A percentile compares a stretch with the other conserved stretches of the same genome.
Conservation (phyloP, 108 stramenopile species). For the Cyclostephanos tholiformis region DNA sequence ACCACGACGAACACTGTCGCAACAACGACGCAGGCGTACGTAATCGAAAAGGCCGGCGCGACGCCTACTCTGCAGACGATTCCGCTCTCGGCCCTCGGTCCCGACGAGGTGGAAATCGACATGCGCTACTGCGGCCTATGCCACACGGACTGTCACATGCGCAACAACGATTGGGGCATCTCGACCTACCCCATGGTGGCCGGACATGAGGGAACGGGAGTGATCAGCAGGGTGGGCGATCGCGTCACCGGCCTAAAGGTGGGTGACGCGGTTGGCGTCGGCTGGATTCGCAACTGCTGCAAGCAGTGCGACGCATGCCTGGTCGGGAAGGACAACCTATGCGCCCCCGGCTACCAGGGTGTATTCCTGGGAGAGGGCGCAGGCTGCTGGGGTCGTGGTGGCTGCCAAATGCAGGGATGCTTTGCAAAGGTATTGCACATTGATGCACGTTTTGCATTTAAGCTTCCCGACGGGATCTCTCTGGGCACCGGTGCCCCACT, state of each 20-base stretch:
- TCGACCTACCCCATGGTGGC: slow-evolving; percentile 33
- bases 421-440: slow-evolving; percentile 41
- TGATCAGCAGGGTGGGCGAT: slow-evolving; percentile 18
- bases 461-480: slow-evolving; percentile 25
- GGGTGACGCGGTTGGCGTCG: slow-evolving; percentile 28
- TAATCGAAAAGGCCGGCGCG: slow-evolving; percentile 25
- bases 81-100: slow-evolving; percentile 24
- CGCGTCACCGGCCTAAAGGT: slow-evolving; percentile 22
- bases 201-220: slow-evolving; percentile 29
- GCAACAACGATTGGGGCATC: slow-evolving; percentile 36
- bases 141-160: slow-evolving; percentile 39
- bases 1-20: background rate
- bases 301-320: slow-evolving; percentile 24
- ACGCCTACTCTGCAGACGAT: slow-evolving; percentile 21
- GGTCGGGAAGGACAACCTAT: slow-evolving; percentile 32
- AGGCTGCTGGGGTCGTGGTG: slow-evolving; percentile 30
- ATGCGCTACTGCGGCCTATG: slow-evolving; percentile 28
- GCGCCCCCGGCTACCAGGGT: slow-evolving; percentile 29
- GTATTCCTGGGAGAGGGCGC: slow-evolving; percentile 20
- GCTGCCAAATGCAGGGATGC: slow-evolving; percentile 30
- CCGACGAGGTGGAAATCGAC: slow-evolving; percentile 30
- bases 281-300: slow-evolving; percentile 30
- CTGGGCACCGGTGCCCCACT: slow-evolving; percentile 30
- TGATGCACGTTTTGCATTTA: slow-evolving; percentile 30
- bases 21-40: slow-evolving; percentile 25